Percentiles rank a stretch among this genome's conserved stretches.
Conservation (phyloP, 352 stramenopile genomes). For the Phytophthora sansomeana region DNA sequence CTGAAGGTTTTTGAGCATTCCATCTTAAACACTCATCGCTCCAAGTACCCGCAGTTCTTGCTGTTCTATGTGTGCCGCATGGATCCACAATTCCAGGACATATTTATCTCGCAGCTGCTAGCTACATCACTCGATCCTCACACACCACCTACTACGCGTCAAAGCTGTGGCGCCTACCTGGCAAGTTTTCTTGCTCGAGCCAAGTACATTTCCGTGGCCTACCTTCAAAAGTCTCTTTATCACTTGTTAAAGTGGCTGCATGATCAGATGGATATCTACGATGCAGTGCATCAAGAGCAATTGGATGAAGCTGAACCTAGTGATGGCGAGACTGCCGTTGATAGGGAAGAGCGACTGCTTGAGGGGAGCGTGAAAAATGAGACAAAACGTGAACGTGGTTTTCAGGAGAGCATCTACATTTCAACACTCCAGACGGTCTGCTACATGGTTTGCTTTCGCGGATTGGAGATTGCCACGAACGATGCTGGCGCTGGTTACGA, state of each 20-base stretch:
- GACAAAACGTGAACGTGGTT: constrained; percentile 27
- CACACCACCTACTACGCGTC: constrained; percentile 88
- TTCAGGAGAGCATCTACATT: constrained; percentile 82
- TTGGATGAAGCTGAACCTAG: constrained; percentile 11
- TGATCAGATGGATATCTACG: constrained; percentile 93
- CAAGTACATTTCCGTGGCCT: constrained; percentile 93
- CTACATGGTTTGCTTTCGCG: constrained; percentile 98
- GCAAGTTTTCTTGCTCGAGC: constrained; percentile 96
- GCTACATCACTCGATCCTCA: constrained; percentile 81
- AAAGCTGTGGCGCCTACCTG: constrained; percentile 95
- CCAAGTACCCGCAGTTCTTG: constrained; percentile 94
- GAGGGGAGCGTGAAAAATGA: constrained; percentile 44
- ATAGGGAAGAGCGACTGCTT: constrained; percentile 36
- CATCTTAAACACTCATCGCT: constrained; percentile 90
- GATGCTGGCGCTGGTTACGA: constrained; percentile 71
- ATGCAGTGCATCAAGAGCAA: constrained; percentile 49
- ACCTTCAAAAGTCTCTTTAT: constrained; percentile 94
- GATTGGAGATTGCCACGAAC: constrained; percentile 83
- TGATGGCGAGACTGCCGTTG: constrained; percentile 22
- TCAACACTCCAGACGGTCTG: constrained; percentile 95
- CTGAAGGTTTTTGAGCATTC: constrained; percentile 89
- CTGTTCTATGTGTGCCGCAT: constrained; percentile 90
- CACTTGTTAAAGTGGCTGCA: constrained; percentile 95
- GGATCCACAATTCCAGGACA: constrained; percentile 81
- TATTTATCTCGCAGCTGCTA: constrained; percentile 86